These are phyloP conservation scores for Tetraselmis chui DNA, from an alignment of 139 green algal species.

Conservation along the genomic window DNA sequence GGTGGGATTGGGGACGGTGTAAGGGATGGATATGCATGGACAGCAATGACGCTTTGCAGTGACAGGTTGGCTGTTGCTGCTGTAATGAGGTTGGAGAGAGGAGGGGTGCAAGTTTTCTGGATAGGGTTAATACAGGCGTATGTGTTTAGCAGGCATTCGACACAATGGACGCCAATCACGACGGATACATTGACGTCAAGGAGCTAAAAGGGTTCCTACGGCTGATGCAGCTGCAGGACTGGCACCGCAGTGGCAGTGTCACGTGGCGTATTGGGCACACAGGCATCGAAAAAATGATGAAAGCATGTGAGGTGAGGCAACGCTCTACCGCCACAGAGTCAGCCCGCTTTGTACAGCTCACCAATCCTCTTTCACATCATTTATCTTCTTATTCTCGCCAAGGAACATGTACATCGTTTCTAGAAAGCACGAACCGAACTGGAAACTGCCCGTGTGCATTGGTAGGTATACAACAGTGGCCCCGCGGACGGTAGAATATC, in stretches of 20 bases:
- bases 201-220: not conserved
- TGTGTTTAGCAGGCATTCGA: not conserved
- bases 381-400: no score
- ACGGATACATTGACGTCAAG: not conserved
- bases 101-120: not conserved
- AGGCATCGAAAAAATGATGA: not conserved
- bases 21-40: not conserved
- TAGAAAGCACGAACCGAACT: no score
- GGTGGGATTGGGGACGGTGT: not conserved
- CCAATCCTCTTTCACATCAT: not conserved
- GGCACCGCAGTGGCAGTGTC: not conserved
- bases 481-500: constrained; percentile 5
- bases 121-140: not conserved
- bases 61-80: no score
- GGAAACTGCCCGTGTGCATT: not conserved
- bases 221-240: not conserved
- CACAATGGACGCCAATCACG: not conserved
- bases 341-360: not conserved
- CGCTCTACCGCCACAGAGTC: not conserved
- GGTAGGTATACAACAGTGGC: not conserved
- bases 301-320: not conserved
- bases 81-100: no score
- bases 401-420: no score
- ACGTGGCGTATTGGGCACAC: not conserved
- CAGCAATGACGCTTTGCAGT: not conserved